A percentile compares a stretch with the other conserved stretches of the same genome.
Evolutionary conservation across 331 rosid species (phyloP).

Genomic region (Quercus tomentella): DNA sequence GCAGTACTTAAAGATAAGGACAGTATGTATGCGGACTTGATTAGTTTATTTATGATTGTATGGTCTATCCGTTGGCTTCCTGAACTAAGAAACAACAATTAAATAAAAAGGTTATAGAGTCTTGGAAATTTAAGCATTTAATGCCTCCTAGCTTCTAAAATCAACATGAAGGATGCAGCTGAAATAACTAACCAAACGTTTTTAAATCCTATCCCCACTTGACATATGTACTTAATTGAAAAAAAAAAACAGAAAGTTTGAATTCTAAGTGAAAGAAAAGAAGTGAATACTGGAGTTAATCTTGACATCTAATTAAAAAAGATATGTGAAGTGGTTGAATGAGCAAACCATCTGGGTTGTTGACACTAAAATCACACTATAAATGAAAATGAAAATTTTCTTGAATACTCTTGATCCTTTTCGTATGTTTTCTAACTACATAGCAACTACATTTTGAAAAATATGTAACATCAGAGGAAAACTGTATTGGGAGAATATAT

Average conservation of each 20-base stretch:
- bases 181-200: not conserved
- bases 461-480: not conserved
- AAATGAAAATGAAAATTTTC: not conserved
- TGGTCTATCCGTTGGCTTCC: not conserved
- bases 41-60: not conserved
- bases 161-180: not conserved
- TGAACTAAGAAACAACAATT: not conserved
- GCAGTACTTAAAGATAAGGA: not conserved
- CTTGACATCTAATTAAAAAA: not conserved
- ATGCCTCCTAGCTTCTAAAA: not conserved
- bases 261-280: not conserved
- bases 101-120: not conserved
- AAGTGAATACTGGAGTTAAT: not conserved
- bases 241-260: not conserved
- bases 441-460: not conserved
- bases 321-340: not conserved
- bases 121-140: not conserved
- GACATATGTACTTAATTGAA: not conserved
- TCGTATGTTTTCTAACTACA: not conserved
- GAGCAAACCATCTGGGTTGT: too few relatives aligned
- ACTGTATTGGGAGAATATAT: not conserved
- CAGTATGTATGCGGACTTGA: not conserved
- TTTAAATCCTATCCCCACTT: not conserved
- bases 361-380: not conserved
- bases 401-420: not conserved